Evolutionary conservation across 768 basidiomycete genomes (phyloP).

Genomic region (Mrakia blollopis): DNA sequence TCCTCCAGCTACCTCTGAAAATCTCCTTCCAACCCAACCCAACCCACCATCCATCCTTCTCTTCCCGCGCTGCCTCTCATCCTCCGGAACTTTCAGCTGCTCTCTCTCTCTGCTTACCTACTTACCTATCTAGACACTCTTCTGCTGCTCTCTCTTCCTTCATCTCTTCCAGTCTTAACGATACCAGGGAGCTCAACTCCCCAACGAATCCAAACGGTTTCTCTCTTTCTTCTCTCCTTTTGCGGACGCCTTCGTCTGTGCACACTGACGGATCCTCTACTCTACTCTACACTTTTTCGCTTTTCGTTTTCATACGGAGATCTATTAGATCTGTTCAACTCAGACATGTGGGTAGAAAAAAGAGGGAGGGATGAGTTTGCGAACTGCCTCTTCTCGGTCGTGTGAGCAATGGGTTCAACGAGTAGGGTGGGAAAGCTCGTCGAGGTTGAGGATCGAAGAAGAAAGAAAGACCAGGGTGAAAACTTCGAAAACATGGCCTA

Average conservation of each 20-base stretch:
- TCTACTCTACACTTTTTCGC: no score
- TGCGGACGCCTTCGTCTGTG: neutral
- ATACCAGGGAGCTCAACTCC: neutral
- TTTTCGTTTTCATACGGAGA: no score
- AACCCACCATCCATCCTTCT: neutral
- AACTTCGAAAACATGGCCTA: no score
- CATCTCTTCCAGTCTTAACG: neutral
- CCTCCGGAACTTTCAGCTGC: neutral
- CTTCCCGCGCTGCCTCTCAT: neutral
- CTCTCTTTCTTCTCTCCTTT: neutral
- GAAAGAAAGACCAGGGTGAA: no score
- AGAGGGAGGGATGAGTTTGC: no score
- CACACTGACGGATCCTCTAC: neutral
- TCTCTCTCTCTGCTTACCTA: neutral
- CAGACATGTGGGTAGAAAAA: no score
- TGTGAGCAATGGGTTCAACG: no score
- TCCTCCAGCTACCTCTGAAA: conserved; percentile 38
- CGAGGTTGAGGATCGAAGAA: no score
- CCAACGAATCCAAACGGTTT: neutral
- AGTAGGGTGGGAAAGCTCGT: no score
- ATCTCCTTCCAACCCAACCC: neutral
- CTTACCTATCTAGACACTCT: neutral
- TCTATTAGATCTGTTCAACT: no score
- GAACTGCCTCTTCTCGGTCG: no score
- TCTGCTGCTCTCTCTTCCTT: neutral